Conservation (phyloP, 768 basidiomycete species). For the Trametes maxima region DNA sequence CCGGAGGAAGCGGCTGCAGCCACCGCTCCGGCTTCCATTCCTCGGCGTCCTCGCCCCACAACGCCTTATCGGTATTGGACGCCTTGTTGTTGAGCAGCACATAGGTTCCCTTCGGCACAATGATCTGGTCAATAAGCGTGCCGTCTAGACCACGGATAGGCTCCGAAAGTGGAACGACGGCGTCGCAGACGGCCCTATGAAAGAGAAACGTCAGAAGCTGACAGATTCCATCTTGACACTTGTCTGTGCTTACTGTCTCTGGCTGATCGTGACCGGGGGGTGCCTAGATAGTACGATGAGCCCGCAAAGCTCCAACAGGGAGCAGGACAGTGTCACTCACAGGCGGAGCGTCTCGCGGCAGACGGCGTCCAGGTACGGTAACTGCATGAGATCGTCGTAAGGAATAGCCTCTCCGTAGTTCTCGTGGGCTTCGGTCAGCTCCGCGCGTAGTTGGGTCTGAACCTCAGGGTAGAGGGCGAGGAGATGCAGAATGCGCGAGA, state of each 20-base stretch:
- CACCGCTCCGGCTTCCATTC: constrained; percentile 26
- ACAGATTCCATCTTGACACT: too few species aligned
- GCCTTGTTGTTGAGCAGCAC: constrained; percentile 1
- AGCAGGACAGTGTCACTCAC: too few species aligned
- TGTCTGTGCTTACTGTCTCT: too few species aligned
- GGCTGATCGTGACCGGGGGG: too few species aligned
- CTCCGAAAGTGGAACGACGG: constrained; percentile 42
- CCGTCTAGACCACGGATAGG: constrained; percentile 43
- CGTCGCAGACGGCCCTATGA: constrained; percentile 26
- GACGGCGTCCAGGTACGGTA: constrained; percentile 68
- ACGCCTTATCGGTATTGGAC: background rate
- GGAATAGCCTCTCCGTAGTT: constrained; percentile 35
- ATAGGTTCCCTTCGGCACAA: constrained; percentile 37
- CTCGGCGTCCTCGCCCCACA: constrained; percentile 47
- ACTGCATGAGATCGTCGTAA: constrained; percentile 17
- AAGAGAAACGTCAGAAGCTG: too few species aligned
- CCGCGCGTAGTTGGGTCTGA: too few species aligned
- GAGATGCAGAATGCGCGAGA: too few species aligned
- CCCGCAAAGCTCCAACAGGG: too few species aligned
- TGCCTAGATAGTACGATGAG: too few species aligned
- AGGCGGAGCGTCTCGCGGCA: constrained; percentile 35
- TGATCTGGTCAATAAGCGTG: constrained; percentile 37
- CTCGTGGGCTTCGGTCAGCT: constrained; percentile 2
- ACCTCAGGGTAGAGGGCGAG: too few species aligned
- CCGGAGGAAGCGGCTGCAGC: constrained; percentile 13